Evolutionary conservation across 441 rosid genomes (phyloP).

Genomic region (Erysimum cheiri): DNA sequence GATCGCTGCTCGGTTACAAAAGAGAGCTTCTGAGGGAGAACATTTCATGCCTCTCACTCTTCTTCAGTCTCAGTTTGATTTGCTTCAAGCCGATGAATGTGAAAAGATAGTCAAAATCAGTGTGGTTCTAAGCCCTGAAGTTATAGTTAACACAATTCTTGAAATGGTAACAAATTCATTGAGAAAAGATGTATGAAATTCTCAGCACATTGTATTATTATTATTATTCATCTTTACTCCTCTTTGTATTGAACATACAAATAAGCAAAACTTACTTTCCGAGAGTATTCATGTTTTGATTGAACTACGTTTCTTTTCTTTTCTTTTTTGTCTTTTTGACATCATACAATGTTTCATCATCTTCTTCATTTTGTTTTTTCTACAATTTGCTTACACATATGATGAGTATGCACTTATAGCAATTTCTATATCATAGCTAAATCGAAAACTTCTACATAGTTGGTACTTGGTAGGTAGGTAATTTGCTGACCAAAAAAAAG

Average conservation of each 20-base stretch:
- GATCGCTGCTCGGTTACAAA: conserved; percentile 57
- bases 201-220: conserved; percentile 16
- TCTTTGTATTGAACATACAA: conserved; percentile 20
- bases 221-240: background rate
- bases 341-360: background rate
- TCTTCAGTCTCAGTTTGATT: conserved; percentile 78
- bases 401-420: no score
- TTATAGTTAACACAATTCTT: conserved; percentile 48
- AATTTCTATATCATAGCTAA: no score
- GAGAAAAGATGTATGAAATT: background rate
- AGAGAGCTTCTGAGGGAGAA: conserved; percentile 66
- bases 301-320: background rate
- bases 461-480: no score
- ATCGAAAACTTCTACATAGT: no score
- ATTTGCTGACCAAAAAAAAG: background rate
- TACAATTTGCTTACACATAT: background rate
- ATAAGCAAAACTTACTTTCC: conserved; percentile 2
- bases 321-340: no score
- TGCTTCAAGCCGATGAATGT: conserved; percentile 58
- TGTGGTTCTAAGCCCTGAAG: conserved; percentile 55
- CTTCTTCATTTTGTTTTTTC: background rate
- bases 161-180: conserved; percentile 23
- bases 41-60: conserved; percentile 84
- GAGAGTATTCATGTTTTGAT: background rate
- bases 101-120: conserved; percentile 65